phyloP scores from a whole-genome alignment of 1,284 basidiomycete species.

The Sporisorium exsertum region DNA sequence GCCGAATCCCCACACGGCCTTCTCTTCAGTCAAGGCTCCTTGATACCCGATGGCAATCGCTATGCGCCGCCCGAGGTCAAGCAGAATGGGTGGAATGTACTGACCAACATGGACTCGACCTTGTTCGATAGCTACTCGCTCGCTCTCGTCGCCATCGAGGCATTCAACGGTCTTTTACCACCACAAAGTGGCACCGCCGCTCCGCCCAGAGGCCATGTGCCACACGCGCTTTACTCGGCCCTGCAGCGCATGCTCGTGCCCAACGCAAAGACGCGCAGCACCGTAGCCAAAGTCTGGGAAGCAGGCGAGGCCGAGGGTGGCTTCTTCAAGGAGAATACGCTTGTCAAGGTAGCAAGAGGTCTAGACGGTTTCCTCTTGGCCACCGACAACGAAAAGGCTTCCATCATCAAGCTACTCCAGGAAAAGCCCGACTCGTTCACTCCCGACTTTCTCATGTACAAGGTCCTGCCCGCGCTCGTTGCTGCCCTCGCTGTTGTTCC shows the following conservation, averaged over 20 bases:
- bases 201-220: conserved; percentile 82
- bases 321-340: conserved; percentile 85
- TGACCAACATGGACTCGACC: conserved; percentile 43
- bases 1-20: conserved; percentile 67
- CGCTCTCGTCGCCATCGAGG: conserved; percentile 58
- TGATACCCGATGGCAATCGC: conserved; percentile 62
- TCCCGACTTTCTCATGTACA: conserved; percentile 84
- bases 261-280: conserved; percentile 82
- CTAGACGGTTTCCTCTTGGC: conserved; percentile 88
- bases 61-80: conserved; percentile 86
- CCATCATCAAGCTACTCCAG: conserved; percentile 67
- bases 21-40: conserved; percentile 51
- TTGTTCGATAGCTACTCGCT: conserved; percentile 61
- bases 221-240: conserved; percentile 79
- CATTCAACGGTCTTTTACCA: conserved; percentile 60
- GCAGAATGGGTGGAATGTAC: conserved; percentile 78
- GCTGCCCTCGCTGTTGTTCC: conserved; percentile 74
- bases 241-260: conserved; percentile 91
- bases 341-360: conserved; percentile 86
- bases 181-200: conserved; percentile 78
- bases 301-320: conserved; percentile 72
- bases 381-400: conserved; percentile 83
- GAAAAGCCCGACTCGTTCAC: conserved; percentile 74
- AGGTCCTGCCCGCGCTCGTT: conserved; percentile 86
- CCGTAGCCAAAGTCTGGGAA: conserved; percentile 70